Base-by-base conservation (phyloP, 805 yeast species). In the Barnettozyma sucrosica region DNA sequence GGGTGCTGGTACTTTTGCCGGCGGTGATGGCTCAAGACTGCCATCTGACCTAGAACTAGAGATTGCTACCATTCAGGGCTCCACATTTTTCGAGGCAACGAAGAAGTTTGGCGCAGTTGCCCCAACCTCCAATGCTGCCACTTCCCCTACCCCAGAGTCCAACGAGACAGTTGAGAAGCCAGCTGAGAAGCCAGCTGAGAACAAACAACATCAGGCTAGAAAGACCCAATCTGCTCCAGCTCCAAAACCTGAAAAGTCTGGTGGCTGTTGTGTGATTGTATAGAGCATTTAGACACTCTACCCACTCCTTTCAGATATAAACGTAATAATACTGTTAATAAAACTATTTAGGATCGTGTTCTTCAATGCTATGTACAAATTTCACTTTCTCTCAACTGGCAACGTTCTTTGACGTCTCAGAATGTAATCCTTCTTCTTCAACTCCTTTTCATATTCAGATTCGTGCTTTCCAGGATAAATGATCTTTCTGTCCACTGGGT, bases 1-100 rank as follows among this genome's bases (percentile, higher is more conserved):
- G 89, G 96, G 95, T 64, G 85, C 95, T 30, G 95, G 95, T 56
- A 69, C 86, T 34, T 71, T 75, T 59, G 89, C 95, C 26, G 86
- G 80, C 43, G 71, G 75, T 44, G 92, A 84, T 61, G 95, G 95
- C 44, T 76, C 85, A 7, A 80, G 95, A 71, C 69, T 71, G 57
- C 84, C 89, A 30, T 57, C 81, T 38, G 74, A 69, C 18, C 68
- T 83, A 49, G 96, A 88, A 66, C 67, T 75, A 63, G 74, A 75
- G 56, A 64, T 86, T 50, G 92, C 89, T 23, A 61, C 62, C 42
- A 68, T 67, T 50, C 96, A 88, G 70, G 96, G 95, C 62, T 64
- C 69, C 51, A 63, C 72, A 36, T 88, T 88, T 68, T 81, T 70
- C 61, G 65, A 71, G 46, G 69, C 70, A 25, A 74, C 69, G 19